Base-by-base conservation (phyloP, 306 rosid species). In the Glycyrrhiza uralensis region DNA sequence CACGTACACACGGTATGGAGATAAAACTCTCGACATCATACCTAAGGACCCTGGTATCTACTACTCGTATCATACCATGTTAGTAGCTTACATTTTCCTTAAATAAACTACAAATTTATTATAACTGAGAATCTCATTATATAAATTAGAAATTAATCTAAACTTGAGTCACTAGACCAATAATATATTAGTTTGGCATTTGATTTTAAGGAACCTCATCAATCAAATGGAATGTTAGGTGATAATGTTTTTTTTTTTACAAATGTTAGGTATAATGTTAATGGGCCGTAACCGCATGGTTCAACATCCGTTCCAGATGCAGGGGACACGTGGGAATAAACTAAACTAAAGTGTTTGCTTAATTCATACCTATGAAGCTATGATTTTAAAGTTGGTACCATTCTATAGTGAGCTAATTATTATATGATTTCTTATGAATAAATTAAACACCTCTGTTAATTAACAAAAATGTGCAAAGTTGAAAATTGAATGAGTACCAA, bases 221-320 rank as follows among this genome's bases (percentile, higher is more conserved):
- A n/a, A 71, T 39, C 39, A 54, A 65, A 66, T 57, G 56, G 55
- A 41, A 63, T 12, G 68, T 55, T 64, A 41, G 82, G 74, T 69
- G n/a, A 19, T 35, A 45, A 57, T 54, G 18, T 72, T 56, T n/a
- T n/a, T n/a, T n/a, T n/a, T n/a, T n/a, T n/a, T n/a, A n/a, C n/a
- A n/a, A 41, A 63, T 12, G 68, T 55, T 64, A 41, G 82, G 74
- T 69, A 19, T 35, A 45, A 57, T 54, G 18, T 72, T 56, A 28
- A 22, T 33, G 47, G 46, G 72, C 42, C 24, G 24, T 44, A 44
- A 19, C 28, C 20, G 69, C 50, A 45, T 26, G 19, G 7, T 23
- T 47, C 41, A 77, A 69, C 47, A 13, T 69, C 41, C 58, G 17
- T 60, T 60, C 62, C 12, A 30, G 59, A 76, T 55, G 42, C 59